Conservation (phyloP, 305 asterid species). For the Solanum hybrid region DNA sequence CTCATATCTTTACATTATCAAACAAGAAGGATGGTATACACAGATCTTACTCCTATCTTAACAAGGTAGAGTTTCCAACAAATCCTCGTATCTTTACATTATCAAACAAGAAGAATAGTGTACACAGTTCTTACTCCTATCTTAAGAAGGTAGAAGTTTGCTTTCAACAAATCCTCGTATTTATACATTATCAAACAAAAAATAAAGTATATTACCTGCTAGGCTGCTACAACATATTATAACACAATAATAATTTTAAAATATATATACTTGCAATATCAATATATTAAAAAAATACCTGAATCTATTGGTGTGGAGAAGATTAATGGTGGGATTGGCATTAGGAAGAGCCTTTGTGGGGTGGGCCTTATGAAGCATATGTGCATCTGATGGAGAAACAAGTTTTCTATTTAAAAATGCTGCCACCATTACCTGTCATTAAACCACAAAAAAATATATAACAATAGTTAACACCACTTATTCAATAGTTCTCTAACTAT, state of each 20-base stretch:
- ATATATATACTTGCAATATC: neutral
- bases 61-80: neutral
- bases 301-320: constrained; percentile 45
- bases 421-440: constrained; percentile 69
- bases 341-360: neutral
- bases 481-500: neutral
- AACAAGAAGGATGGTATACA: neutral
- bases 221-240: neutral
- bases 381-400: constrained; percentile 48
- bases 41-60: neutral
- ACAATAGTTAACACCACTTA: neutral
- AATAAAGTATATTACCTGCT: neutral
- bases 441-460: neutral
- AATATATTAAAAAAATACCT: neutral
- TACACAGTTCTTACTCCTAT: neutral
- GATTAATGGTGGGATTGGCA: constrained; percentile 16
- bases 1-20: neutral
- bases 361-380: constrained; percentile 51
- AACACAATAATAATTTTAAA: neutral
- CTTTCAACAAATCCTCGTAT: neutral
- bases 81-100: no score
- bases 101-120: neutral
- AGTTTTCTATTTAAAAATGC: constrained; percentile 67
- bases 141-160: neutral
- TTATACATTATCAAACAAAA: neutral